Percentiles rank a stretch among this genome's conserved stretches.
These are phyloP conservation scores for Pyrenophora teres DNA, from an alignment of 2,329 filamentous ascomycete species.

Conservation along the genomic window DNA sequence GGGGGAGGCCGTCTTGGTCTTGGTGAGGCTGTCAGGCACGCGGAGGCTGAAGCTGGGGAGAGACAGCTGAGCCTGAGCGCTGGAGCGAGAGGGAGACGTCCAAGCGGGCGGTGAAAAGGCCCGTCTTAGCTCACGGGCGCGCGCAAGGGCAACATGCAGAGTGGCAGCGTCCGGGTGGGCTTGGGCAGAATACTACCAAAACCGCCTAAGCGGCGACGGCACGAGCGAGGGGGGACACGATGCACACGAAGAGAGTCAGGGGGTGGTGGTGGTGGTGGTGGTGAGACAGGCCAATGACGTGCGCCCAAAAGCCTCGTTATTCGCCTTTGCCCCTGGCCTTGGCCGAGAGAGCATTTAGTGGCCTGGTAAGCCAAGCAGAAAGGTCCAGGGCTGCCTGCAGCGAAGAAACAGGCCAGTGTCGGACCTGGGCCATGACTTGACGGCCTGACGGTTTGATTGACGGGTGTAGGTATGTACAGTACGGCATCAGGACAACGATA, in stretches of 20 bases:
- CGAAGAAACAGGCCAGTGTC: slow-evolving; percentile 26
- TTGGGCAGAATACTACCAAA: slow-evolving; percentile 24
- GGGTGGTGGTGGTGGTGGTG: slow-evolving; percentile 10
- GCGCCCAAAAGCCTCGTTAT: slow-evolving; percentile 12
- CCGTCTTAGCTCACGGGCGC: slow-evolving; percentile 24
- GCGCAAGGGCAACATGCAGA: slow-evolving; percentile 25
- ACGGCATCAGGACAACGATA: too few species aligned
- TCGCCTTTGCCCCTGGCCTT: slow-evolving; percentile 23
- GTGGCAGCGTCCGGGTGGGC: slow-evolving; percentile 12
- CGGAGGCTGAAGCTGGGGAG: slow-evolving; percentile 36
- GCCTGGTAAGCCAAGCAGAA: slow-evolving; percentile 10
- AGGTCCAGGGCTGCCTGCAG: slow-evolving; percentile 22
- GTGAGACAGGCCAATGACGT: slow-evolving; percentile 25
- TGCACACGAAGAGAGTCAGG: slow-evolving; percentile 24
- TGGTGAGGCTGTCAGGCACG: slow-evolving; percentile 40
- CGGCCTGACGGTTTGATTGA: neutral
- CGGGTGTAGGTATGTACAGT: too few species aligned
- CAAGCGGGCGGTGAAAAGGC: slow-evolving; percentile 28
- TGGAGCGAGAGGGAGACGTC: slow-evolving; percentile 31
- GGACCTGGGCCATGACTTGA: slow-evolving; percentile 4
- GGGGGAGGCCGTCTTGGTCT: slow-evolving; percentile 16
- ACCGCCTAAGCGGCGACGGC: slow-evolving; percentile 27
- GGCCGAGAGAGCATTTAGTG: slow-evolving; percentile 16
- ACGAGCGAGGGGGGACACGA: slow-evolving; percentile 22
- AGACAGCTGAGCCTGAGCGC: slow-evolving; percentile 22